Conservation (phyloP, 2,329 filamentous ascomycete species). For the Hypoxylon sp. region DNA sequence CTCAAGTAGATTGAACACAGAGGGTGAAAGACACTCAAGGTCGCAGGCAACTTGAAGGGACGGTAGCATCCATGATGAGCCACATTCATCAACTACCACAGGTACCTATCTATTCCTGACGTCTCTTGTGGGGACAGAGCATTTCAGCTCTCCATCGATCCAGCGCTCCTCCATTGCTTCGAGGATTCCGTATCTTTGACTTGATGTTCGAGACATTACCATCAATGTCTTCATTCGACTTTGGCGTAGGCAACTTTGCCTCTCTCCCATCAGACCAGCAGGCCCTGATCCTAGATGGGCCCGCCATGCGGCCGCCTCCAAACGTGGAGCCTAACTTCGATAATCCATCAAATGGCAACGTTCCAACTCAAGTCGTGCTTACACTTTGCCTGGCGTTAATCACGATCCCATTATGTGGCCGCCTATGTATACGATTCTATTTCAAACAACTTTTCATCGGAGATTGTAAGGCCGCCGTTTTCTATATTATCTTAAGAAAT, state of each 20-base stretch:
- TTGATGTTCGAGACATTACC: not conserved
- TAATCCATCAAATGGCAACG: not conserved
- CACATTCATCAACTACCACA: no score
- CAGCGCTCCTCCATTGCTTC: not conserved
- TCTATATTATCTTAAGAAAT: not conserved
- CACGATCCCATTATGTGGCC: not conserved
- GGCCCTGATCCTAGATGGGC: constrained; percentile 4
- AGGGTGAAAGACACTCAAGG: no score
- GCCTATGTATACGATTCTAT: constrained; percentile 3
- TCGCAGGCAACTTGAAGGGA: no score
- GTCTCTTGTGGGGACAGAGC: no score
- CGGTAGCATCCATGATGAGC: no score
- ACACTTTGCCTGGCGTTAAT: not conserved
- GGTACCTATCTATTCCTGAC: no score
- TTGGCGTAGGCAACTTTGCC: not conserved
- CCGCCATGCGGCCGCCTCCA: constrained; percentile 9
- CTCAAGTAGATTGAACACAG: no score
- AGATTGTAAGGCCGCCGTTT: not conserved
- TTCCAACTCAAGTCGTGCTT: not conserved
- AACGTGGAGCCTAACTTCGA: constrained; percentile 10
- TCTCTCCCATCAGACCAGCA: constrained; percentile 11
- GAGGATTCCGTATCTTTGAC: not conserved
- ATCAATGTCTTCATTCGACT: constrained; percentile 4
- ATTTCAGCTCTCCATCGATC: not conserved
- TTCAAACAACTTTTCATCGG: constrained; percentile 10